Percentiles rank a stretch among this genome's conserved stretches.
These are phyloP conservation scores for Ceriops tagal DNA, from an alignment of 345 rosid species.

Conservation along the genomic window DNA sequence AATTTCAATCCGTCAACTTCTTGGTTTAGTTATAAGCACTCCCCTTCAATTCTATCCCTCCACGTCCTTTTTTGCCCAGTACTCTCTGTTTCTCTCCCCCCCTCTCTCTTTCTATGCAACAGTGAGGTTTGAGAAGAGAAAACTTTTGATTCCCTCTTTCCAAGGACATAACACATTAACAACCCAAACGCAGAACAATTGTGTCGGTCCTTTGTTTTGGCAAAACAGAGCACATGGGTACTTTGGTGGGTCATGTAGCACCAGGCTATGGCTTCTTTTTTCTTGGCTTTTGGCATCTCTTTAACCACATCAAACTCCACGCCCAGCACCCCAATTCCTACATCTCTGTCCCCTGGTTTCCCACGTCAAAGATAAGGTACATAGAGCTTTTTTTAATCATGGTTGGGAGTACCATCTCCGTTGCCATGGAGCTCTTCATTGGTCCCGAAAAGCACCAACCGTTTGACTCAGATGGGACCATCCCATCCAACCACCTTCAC, in stretches of 20 bases:
- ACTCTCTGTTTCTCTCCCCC: background rate
- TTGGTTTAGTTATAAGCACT: background rate
- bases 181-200: background rate
- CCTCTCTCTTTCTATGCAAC: background rate
- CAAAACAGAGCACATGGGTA: slow-evolving; percentile 47
- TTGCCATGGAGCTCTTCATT: slow-evolving; percentile 73
- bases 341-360: slow-evolving; percentile 60
- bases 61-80: background rate
- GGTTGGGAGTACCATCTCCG: slow-evolving; percentile 49
- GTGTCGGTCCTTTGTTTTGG: background rate
- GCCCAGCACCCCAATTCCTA: slow-evolving; percentile 49
- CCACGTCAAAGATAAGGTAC: slow-evolving; percentile 44
- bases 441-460: slow-evolving; percentile 75
- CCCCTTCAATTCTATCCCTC: slow-evolving; percentile 8
- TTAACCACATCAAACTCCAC: slow-evolving; percentile 64
- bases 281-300: slow-evolving; percentile 79
- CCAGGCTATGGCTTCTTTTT: slow-evolving; percentile 65
- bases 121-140: no score
- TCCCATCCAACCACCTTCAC: slow-evolving; percentile 83
- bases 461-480: slow-evolving; percentile 71
- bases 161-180: background rate
- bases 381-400: slow-evolving; percentile 63
- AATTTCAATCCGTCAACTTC: background rate
- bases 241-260: slow-evolving; percentile 68
- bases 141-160: background rate